phyloP scores from a whole-genome alignment of 176 grass and related monocot genomes.

The Guadua angustifolia region DNA sequence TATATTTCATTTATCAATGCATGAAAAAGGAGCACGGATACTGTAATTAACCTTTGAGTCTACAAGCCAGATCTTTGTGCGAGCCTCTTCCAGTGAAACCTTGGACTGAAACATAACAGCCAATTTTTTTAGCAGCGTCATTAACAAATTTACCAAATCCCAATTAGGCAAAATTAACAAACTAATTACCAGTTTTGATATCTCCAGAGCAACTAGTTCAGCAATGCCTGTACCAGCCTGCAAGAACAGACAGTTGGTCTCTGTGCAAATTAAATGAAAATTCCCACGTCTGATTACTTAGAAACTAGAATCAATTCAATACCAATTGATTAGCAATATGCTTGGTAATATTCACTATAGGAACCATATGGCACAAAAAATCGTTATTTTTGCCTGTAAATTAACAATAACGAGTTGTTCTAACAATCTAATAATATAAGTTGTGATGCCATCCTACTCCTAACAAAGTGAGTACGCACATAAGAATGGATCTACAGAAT shows the following conservation, averaged over 20 bases:
- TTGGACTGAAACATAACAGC: conserved; percentile 58
- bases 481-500: not conserved
- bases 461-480: not conserved
- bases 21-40: not conserved
- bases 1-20: not conserved
- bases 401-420: not conserved
- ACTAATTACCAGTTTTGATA: conserved; percentile 59
- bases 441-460: not conserved
- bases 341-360: not conserved
- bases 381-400: not conserved
- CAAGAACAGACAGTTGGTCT: conserved; percentile 38
- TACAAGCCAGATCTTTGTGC: conserved; percentile 92
- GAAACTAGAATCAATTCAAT: not conserved
- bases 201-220: conserved; percentile 77
- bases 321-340: not conserved
- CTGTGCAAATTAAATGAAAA: not conserved
- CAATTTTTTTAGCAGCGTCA: not conserved
- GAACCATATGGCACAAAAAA: not conserved
- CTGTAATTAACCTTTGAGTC: conserved; percentile 73
- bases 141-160: conserved; percentile 2
- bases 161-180: conserved; percentile 2
- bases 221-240: conserved; percentile 97
- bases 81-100: conserved; percentile 65
- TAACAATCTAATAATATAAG: not conserved
- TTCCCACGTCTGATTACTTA: not conserved